A percentile compares a stretch with the other conserved stretches of the same genome.
Conservation (phyloP, 495 filamentous ascomycete genomes). For the Penicillium verhagenii region DNA sequence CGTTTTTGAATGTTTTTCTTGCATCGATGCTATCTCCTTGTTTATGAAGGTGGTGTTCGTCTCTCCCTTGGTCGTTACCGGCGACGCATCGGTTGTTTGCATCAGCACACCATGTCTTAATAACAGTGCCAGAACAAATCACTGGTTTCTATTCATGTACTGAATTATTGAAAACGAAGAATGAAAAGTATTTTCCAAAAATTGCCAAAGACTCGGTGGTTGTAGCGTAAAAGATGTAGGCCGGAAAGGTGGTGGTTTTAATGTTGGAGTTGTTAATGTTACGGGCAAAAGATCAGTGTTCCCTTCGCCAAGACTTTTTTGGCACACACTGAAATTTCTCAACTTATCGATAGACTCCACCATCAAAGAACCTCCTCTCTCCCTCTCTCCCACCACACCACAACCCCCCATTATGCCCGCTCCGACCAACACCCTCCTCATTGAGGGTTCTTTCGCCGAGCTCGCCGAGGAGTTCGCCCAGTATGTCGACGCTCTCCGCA, state of each 20-base stretch:
- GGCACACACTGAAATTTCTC: constrained; percentile 50
- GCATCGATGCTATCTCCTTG: constrained; percentile 19
- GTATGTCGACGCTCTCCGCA: constrained; percentile 69
- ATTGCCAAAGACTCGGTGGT: too few relatives aligned
- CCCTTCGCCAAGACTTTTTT: constrained; percentile 46
- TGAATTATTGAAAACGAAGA: not conserved
- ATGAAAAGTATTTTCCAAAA: too few relatives aligned
- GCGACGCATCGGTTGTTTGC: constrained; percentile 2
- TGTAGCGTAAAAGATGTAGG: not conserved
- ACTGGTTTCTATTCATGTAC: not conserved
- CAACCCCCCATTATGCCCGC: constrained; percentile 46
- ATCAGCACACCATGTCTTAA: constrained; percentile 13
- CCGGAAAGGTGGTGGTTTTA: not conserved
- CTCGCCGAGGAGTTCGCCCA: constrained; percentile 84
- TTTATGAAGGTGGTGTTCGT: constrained; percentile 20
- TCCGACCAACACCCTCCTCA: constrained; percentile 66
- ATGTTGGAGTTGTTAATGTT: not conserved
- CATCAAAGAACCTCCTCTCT: constrained; percentile 36
- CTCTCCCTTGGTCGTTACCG: constrained; percentile 21
- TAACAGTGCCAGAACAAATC: not conserved
- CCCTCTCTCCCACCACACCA: constrained; percentile 24
- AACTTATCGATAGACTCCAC: constrained; percentile 46
- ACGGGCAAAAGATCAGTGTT: constrained; percentile 5
- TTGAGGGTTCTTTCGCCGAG: constrained; percentile 88
- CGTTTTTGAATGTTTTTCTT: constrained; percentile 13